A percentile compares a stretch with the other conserved stretches of the same genome.
Conservation (phyloP, 768 basidiomycete genomes). For the Lactifluus volemus region DNA sequence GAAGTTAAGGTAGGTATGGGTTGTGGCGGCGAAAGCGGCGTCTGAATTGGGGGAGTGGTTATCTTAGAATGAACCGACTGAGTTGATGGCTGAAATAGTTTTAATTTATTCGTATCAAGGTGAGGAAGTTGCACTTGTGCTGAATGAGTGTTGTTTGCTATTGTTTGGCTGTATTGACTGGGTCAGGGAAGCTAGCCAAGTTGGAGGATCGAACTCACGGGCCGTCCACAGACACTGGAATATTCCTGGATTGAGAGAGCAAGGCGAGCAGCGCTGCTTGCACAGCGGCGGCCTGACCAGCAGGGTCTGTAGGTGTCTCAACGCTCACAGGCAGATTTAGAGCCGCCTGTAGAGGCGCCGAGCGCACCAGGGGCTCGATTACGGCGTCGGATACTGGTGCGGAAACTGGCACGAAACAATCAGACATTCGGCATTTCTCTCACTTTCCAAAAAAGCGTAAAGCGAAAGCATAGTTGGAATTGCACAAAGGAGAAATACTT, state of each 20-base stretch:
- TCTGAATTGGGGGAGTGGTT: neutral
- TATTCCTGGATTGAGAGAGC: conserved; percentile 55
- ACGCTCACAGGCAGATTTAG: conserved; percentile 16
- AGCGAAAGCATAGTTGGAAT: conserved; percentile 49
- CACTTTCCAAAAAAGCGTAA: conserved; percentile 39
- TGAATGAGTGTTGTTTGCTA: conserved; percentile 39
- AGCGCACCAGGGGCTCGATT: conserved; percentile 12
- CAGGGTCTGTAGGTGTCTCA: conserved; percentile 25
- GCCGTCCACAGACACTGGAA: conserved; percentile 27
- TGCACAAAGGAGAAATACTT: conserved; percentile 69
- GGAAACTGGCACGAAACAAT: conserved; percentile 33
- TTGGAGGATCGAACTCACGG: conserved; percentile 29
- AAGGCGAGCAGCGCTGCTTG: conserved; percentile 64
- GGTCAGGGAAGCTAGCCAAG: neutral
- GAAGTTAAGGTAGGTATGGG: neutral
- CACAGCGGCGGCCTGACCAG: conserved; percentile 30
- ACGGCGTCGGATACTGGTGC: conserved; percentile 18
- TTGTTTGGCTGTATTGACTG: conserved; percentile 44
- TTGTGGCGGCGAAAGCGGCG: conserved; percentile 20
- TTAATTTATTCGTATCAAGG: conserved; percentile 50
- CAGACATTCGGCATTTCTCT: conserved; percentile 44
- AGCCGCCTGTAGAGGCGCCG: conserved; percentile 18
- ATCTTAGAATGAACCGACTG: conserved; percentile 37
- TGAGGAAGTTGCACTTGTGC: conserved; percentile 27
- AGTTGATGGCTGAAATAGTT: conserved; percentile 69